Percentiles rank a stretch among this genome's conserved stretches.
Conservation (phyloP, 495 filamentous ascomycete genomes). For the Trichoderma orchidacearum region DNA sequence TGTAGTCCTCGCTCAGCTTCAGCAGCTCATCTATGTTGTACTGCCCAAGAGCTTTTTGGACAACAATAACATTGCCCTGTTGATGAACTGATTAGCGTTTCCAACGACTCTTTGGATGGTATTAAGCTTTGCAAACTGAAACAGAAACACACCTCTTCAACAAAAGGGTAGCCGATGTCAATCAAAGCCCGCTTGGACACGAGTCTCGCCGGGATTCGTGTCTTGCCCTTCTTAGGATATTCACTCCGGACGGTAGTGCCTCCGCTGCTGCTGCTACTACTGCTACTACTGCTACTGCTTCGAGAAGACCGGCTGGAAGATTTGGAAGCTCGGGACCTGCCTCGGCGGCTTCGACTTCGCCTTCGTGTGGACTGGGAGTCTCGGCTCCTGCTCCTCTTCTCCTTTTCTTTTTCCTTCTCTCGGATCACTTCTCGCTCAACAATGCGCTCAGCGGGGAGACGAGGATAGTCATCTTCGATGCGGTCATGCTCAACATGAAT, state of each 20-base stretch:
- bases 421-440: slow-evolving; percentile 34
- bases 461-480: slow-evolving; percentile 56
- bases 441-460: slow-evolving; percentile 42
- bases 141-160: slow-evolving; percentile 55
- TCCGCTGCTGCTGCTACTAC: slow-evolving; percentile 18
- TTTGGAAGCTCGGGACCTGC: slow-evolving; percentile 24
- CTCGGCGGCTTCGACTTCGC: slow-evolving; percentile 13
- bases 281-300: slow-evolving; percentile 23
- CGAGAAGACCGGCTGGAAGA: slow-evolving; percentile 31
- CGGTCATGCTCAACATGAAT: slow-evolving; percentile 55
- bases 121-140: background rate
- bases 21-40: slow-evolving; percentile 84
- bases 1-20: slow-evolving; percentile 61
- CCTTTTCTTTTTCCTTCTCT: slow-evolving; percentile 17
- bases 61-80: slow-evolving; percentile 63
- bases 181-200: slow-evolving; percentile 66
- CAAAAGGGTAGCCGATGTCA: slow-evolving; percentile 72
- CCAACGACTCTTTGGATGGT: slow-evolving; percentile 1
- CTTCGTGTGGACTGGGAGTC: slow-evolving; percentile 12
- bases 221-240: slow-evolving; percentile 77
- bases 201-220: slow-evolving; percentile 63
- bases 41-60: slow-evolving; percentile 70
- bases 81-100: slow-evolving; percentile 11
- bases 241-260: slow-evolving; percentile 34
- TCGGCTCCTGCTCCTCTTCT: slow-evolving; percentile 14